Conservation (phyloP, 257 asterid species). For the Nicotiana undulata region DNA sequence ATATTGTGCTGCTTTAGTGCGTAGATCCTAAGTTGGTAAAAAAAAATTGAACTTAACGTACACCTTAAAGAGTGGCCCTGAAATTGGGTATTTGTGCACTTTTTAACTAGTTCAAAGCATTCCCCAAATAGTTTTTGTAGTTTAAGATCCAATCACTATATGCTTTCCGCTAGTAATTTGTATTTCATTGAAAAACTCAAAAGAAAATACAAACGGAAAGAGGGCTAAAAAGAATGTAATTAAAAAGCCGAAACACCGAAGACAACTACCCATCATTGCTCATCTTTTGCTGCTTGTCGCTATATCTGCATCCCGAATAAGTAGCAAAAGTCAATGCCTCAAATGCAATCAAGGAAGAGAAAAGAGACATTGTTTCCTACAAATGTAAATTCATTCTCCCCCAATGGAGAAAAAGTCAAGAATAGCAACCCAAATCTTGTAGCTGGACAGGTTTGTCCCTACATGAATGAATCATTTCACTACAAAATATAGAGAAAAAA, state of each 20-base stretch:
- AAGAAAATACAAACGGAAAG: no score
- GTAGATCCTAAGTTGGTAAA: no score
- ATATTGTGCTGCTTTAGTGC: no score
- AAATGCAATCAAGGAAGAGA: conserved; percentile 4
- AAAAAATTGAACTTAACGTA: no score
- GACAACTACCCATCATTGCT: background rate
- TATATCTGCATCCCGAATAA: background rate
- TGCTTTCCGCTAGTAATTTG: no score
- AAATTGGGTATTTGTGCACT: no score
- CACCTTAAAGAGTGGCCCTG: no score
- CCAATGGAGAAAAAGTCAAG: conserved; percentile 7
- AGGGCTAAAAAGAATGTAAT: background rate
- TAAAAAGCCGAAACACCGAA: background rate
- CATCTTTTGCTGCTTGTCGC: background rate
- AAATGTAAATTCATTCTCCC: conserved; percentile 2
- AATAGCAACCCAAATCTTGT: background rate
- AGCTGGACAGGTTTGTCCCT: conserved; percentile 12
- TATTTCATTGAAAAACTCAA: no score
- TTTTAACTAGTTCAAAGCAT: no score
- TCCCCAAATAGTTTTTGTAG: no score
- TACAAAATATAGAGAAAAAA: background rate
- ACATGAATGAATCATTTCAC: conserved; percentile 11
- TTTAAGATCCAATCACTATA: no score
- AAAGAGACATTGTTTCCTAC: conserved; percentile 9
- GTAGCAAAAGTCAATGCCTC: background rate